phyloP scores from a whole-genome alignment of 164 flowering plant species.

The Stephania japonica region DNA sequence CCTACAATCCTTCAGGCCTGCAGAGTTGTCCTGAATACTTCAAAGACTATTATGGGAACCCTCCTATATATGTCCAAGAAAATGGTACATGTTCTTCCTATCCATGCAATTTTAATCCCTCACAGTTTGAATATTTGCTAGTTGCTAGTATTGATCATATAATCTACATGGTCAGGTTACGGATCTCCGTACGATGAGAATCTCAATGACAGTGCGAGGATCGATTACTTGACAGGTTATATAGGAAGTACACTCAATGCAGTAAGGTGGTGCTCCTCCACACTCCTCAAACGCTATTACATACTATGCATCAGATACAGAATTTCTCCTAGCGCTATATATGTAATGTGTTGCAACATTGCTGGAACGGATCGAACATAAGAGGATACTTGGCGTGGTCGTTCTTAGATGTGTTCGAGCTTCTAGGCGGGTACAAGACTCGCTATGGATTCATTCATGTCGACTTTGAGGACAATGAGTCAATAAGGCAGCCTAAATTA shows the following conservation, averaged over 20 bases:
- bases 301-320: neutral
- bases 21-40: conserved; percentile 10
- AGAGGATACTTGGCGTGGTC: conserved; percentile 52
- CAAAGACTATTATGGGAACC: conserved; percentile 20
- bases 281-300: neutral
- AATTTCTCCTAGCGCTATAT: too few relatives aligned
- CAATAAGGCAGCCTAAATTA: conserved; percentile 27
- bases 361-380: conserved; percentile 41
- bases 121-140: neutral
- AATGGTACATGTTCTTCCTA: conserved; percentile 12
- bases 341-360: neutral
- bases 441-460: conserved; percentile 34
- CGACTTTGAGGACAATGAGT: conserved; percentile 26
- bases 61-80: conserved; percentile 19
- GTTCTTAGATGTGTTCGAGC: conserved; percentile 44
- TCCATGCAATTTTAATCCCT: neutral
- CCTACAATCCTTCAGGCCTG: conserved; percentile 15
- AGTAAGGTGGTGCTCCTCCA: conserved; percentile 23
- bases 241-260: conserved; percentile 22
- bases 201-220: conserved; percentile 25
- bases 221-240: conserved; percentile 16
- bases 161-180: conserved; percentile 11
- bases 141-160: neutral
- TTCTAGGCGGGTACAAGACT: conserved; percentile 27
- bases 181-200: conserved; percentile 13